Evolutionary conservation across 768 basidiomycete species (phyloP).

Genomic region (Gautieria morchelliformis): DNA sequence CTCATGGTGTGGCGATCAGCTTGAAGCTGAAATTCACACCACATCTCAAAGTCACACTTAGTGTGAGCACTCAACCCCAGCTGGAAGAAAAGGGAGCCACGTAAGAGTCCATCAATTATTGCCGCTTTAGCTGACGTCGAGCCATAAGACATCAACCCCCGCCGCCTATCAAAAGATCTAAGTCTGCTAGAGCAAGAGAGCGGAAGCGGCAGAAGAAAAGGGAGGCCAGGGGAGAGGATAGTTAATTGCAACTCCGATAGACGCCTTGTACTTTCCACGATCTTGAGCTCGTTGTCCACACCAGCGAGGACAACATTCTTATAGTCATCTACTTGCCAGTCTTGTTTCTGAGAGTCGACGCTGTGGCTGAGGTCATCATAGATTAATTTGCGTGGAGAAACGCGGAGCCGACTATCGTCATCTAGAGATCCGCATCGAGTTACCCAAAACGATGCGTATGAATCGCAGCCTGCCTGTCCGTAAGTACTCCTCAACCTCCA

Average conservation of each 20-base stretch:
- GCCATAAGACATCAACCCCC: slow-evolving; percentile 45
- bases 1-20: slow-evolving; percentile 23
- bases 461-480: slow-evolving; percentile 1
- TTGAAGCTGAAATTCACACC: slow-evolving; percentile 47
- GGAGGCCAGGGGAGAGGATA: not conserved
- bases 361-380: not conserved
- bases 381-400: not conserved
- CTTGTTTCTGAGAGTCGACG: not conserved
- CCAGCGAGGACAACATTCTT: not conserved
- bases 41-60: slow-evolving; percentile 64
- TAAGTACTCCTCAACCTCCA: not conserved
- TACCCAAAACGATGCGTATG: slow-evolving; percentile 4
- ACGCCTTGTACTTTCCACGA: slow-evolving; percentile 1
- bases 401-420: not conserved
- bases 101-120: slow-evolving; percentile 27
- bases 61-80: slow-evolving; percentile 32
- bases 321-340: not conserved
- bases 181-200: slow-evolving; percentile 7
- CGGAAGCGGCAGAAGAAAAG: slow-evolving; percentile 1
- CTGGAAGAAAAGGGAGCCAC: slow-evolving; percentile 36
- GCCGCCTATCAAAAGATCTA: slow-evolving; percentile 5
- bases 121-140: not conserved
- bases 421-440: slow-evolving; percentile 6
- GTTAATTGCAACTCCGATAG: slow-evolving; percentile 8
- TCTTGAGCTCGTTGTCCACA: slow-evolving; percentile 1